phyloP scores from a whole-genome alignment of 306 rosid genomes.

The Cicer chorassanicum region DNA sequence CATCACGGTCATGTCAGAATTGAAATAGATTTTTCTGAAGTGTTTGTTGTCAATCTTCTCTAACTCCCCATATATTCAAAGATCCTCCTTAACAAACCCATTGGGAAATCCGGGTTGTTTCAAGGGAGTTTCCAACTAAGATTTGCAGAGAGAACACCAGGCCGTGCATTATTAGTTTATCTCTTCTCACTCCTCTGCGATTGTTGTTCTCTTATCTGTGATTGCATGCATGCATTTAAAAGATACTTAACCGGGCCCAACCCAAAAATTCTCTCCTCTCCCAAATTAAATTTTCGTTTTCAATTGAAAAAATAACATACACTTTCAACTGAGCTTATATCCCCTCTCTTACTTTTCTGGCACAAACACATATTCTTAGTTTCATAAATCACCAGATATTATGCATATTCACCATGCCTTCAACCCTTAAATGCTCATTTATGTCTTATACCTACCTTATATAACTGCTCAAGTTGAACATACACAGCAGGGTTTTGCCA shows the following conservation, averaged over 20 bases:
- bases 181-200: background rate
- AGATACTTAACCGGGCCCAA: background rate
- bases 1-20: too few species aligned
- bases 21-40: background rate
- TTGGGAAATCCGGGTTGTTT: constrained; percentile 28
- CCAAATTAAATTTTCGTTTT: background rate
- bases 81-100: constrained; percentile 26
- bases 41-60: background rate
- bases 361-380: background rate
- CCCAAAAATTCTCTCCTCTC: background rate
- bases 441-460: background rate
- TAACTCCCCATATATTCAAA: constrained; percentile 23
- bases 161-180: constrained; percentile 3
- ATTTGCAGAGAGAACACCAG: background rate
- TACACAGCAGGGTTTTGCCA: background rate
- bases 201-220: constrained; percentile 5
- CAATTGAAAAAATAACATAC: background rate
- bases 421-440: constrained; percentile 5
- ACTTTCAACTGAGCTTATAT: background rate
- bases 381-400: constrained; percentile 9
- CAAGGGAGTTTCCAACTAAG: background rate
- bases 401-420: constrained; percentile 1
- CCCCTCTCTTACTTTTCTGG: background rate
- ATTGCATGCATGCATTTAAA: background rate
- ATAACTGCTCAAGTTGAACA: constrained; percentile 8